Evolutionary conservation across 2,329 filamentous ascomycete species (phyloP), one percentile per base, ranked within the genome.

Genomic region (Fulvia fulva): DNA sequence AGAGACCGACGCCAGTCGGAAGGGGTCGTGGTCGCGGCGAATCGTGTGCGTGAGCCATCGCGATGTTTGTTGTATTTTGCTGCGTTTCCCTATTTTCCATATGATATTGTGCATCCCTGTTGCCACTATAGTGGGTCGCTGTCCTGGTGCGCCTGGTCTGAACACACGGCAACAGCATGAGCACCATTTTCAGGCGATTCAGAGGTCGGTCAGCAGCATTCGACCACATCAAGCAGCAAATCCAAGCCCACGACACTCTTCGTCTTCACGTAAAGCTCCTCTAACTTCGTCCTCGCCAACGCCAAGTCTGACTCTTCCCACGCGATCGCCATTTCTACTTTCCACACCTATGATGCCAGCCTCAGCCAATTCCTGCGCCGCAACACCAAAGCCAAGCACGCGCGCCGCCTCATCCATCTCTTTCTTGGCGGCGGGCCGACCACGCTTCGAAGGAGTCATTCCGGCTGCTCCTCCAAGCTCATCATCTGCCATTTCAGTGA

Each of bases 241-340:
- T 28, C 90, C 90, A 69, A 96, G 78, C 41, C 88, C 87, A 74
- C 87, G 91, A 56, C 95, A 87, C 70, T 97, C 91, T 7, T 84
- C 84, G 76, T 99, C 94, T 64, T 96, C 92, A 59, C 88, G 86
- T 66, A 97, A 86, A 28, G 93, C 94, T 71, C 91, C 83, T 71
- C 88, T 88, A 26, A 99, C 85, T 75, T 99, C 93, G 69, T 97
- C 93, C 60, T 96, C 90, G 12, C 90, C 89, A 65, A 97, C 87
- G 22, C 90, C 86, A 57, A 99, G 79, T 57, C 93, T 82, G 43
- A 99, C 84, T 73, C 95, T 92, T 57, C 91, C 93, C 22, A 90
- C 91, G 45, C 94, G 81, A 71, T 97, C 93, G 0, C 91, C 88
- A 64, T 86, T 86, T 59, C 79, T 75, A 3, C 84, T 84, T 73